phyloP scores from a whole-genome alignment of 208 protist genomes.

The Blechomonas ayalai region DNA sequence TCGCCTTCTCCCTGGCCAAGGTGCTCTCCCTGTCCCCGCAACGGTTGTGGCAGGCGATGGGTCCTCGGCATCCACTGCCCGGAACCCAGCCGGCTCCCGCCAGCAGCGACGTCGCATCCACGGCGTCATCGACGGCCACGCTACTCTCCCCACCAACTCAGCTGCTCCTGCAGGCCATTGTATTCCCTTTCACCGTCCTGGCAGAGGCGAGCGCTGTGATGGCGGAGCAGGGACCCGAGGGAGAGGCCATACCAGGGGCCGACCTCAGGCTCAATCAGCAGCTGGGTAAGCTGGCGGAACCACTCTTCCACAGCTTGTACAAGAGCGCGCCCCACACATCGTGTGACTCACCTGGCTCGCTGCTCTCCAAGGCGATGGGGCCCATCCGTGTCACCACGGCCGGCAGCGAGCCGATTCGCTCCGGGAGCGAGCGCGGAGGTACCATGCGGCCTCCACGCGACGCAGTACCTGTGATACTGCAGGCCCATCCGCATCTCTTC shows the following conservation, averaged over 20 bases:
- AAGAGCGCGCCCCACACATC: not conserved
- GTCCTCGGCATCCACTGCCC: not conserved
- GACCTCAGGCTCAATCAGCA: not conserved
- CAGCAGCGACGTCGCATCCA: not conserved
- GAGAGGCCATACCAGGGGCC: too few species aligned
- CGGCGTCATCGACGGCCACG: not conserved
- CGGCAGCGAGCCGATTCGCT: not conserved
- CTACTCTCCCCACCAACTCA: too few species aligned
- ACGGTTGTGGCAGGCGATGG: not conserved
- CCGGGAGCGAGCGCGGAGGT: not conserved
- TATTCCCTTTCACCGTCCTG: too few species aligned
- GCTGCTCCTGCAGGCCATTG: too few species aligned
- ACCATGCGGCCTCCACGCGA: not conserved
- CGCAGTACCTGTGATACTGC: constrained; percentile 3
- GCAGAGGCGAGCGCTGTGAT: too few species aligned
- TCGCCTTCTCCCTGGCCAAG: too few species aligned
- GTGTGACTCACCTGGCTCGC: too few species aligned
- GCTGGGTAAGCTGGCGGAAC: constrained; percentile 3
- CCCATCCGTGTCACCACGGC: not conserved
- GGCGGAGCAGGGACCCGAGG: too few species aligned
- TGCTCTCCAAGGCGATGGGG: too few species aligned
- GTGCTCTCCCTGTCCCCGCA: constrained; percentile 5
- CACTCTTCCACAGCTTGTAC: constrained; percentile 2
- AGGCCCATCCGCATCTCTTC: not conserved
- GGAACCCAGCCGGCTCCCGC: not conserved